Conservation (phyloP, 2,329 filamentous ascomycete species). For the Stenocarpella maydis region DNA sequence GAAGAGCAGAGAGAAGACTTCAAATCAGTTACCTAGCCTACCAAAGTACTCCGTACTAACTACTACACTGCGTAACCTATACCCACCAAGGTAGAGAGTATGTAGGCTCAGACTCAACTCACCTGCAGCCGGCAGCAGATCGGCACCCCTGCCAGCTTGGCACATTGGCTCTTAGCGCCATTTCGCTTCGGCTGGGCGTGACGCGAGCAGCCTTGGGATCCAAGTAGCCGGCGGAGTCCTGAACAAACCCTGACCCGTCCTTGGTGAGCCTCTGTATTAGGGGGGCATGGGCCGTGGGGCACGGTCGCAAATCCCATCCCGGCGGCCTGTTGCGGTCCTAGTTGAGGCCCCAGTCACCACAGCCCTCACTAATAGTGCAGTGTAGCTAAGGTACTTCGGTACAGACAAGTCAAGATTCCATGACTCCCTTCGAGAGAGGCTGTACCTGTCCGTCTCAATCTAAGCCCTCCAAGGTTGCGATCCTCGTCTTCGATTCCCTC, state of each 20-base stretch:
- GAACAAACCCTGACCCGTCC: too few relatives aligned
- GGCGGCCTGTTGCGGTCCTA: background rate
- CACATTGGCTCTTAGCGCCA: constrained; percentile 14
- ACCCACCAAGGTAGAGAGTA: too few relatives aligned
- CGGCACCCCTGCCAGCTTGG: constrained; percentile 16
- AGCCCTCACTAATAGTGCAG: background rate
- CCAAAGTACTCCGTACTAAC: too few relatives aligned
- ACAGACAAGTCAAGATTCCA: constrained; percentile 1
- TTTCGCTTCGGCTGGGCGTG: constrained; percentile 28
- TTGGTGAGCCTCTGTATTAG: too few relatives aligned
- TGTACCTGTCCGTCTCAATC: constrained; percentile 29
- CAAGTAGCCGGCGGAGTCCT: too few relatives aligned
- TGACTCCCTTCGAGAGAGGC: constrained; percentile 5
- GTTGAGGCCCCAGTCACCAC: background rate
- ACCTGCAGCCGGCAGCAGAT: constrained; percentile 33
- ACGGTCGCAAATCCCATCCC: constrained; percentile 5
- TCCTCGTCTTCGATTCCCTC: constrained; percentile 31
- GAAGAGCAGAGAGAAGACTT: too few relatives aligned
- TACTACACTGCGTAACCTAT: too few relatives aligned
- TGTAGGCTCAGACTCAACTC: background rate
- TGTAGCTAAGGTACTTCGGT: too few relatives aligned
- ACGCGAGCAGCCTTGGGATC: constrained; percentile 20
- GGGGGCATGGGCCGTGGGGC: too few relatives aligned
- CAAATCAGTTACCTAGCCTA: too few relatives aligned
- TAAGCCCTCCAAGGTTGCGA: constrained; percentile 35